These are phyloP conservation scores for Starmerella bombi DNA, from an alignment of 805 yeast species.

Conservation along the genomic window DNA sequence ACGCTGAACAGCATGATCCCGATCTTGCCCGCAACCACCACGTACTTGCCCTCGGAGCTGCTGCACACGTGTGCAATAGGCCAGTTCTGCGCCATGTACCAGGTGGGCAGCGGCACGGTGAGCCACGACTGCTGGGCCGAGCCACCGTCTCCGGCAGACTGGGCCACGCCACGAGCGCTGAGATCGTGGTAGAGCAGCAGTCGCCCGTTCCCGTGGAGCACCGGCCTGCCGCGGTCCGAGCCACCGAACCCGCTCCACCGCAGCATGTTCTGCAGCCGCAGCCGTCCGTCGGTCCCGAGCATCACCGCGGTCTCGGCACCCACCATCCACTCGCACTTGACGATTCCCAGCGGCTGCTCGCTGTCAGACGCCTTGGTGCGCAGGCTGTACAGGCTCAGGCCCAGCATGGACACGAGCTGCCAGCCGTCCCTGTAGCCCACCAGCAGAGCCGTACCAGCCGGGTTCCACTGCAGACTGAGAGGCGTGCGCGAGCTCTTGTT, in stretches of 20 bases:
- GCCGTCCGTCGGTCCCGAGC: constrained; percentile 16
- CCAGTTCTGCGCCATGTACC: constrained; percentile 34
- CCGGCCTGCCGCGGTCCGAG: constrained; percentile 30
- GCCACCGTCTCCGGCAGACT: neutral
- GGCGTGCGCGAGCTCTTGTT: constrained; percentile 6
- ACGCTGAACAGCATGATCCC: constrained; percentile 36
- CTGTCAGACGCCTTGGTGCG: neutral
- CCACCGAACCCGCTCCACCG: constrained; percentile 25
- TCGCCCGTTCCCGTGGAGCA: constrained; percentile 31
- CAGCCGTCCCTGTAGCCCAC: constrained; percentile 33
- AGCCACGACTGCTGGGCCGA: constrained; percentile 29
- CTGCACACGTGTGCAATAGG: constrained; percentile 33
- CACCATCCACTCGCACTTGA: constrained; percentile 27
- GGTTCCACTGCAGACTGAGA: constrained; percentile 28
- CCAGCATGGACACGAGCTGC: constrained; percentile 37
- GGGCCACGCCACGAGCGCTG: constrained; percentile 24
- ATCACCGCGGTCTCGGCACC: constrained; percentile 30
- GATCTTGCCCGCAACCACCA: constrained; percentile 38
- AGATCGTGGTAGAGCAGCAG: constrained; percentile 36
- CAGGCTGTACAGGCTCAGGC: constrained; percentile 26
- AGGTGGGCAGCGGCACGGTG: constrained; percentile 34
- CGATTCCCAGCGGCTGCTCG: constrained; percentile 16
- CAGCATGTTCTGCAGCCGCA: constrained; percentile 20
- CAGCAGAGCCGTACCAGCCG: constrained; percentile 28
- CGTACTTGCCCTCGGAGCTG: constrained; percentile 36